Evolutionary conservation across 2,329 filamentous ascomycete species (phyloP), one percentile per base, ranked within the genome.

Genomic region (Cercospora zeina): DNA sequence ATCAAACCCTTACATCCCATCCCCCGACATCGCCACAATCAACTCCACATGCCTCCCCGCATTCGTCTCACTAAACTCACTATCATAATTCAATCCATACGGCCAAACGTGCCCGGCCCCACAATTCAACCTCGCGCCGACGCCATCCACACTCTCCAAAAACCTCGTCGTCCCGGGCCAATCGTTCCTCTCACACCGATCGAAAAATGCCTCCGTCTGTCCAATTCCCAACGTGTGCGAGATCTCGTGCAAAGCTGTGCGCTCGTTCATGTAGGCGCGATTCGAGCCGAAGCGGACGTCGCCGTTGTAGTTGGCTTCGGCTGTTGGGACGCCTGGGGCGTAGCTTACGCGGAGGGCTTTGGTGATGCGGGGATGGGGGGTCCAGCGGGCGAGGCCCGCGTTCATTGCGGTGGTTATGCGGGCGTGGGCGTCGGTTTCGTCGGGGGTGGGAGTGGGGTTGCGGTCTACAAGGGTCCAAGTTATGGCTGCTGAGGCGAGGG

Each of bases 401-500:
- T 49, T 56, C 61, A 65, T 65, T 39, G 64, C 64, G 11, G 30
- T 33, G 36, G 56, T 55, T 54, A 65, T 65, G 37, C 58, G 47
- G 19, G 21, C 30, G 58, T 65, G 64, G 50, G 64, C 64, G n/a
- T 63, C 64, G 19, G 42, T 13, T 53, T 65, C 37, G 54, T 65
- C 62, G 27, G 58, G 49, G 24, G 58, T 62, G 30, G 64, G 61
- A 34, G 53, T 74, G 3, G 75, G 76, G 33, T 75, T 76, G 63
- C 80, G 77, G n/a, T 49, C 27, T 5, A 77, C 72, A 51, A 78
- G 77, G 3, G 76, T 78, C 78, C 78, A 80, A 19, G 53, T 62
- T 61, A 79, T 79, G 4, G 76, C 74, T 6, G 79, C 68, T 30
- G 34, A 36, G 21, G 53, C 53, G 53, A 55, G 33, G 33, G 31